Conservation (phyloP, 768 basidiomycete genomes). For the Scleroderma citrinum region DNA sequence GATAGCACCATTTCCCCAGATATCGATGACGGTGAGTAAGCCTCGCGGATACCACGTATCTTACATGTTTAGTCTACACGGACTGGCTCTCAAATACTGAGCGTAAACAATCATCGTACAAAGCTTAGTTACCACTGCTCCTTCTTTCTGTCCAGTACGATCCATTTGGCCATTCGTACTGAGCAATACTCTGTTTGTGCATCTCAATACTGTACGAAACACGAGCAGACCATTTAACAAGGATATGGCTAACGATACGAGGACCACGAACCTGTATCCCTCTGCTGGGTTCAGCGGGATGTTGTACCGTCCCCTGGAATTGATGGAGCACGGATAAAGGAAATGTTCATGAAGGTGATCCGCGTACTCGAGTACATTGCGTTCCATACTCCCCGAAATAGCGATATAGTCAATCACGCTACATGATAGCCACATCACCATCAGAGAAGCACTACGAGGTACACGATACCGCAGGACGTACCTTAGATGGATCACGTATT, state of each 20-base stretch:
- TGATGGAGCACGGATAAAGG: constrained; percentile 83
- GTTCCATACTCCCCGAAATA: constrained; percentile 87
- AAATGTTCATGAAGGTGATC: constrained; percentile 96
- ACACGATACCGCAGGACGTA: constrained; percentile 16
- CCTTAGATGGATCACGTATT: constrained; percentile 88
- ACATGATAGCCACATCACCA: constrained; percentile 1
- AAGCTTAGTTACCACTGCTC: background rate
- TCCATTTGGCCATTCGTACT: constrained; percentile 84
- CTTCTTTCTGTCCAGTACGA: constrained; percentile 20
- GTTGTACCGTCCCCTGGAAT: constrained; percentile 78
- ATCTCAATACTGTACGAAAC: constrained; percentile 95
- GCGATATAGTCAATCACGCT: constrained; percentile 92
- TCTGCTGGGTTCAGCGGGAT: constrained; percentile 70
- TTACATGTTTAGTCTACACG: no score
- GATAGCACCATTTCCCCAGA: no score
- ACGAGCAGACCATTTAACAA: background rate
- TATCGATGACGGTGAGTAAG: no score
- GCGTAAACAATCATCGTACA: no score
- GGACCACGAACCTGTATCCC: constrained; percentile 49
- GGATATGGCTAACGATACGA: background rate
- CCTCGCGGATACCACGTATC: no score
- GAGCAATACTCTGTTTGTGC: constrained; percentile 70
- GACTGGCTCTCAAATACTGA: no score
- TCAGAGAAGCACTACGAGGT: constrained; percentile 1
- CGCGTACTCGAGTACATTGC: constrained; percentile 88